Percentiles rank a stretch among this genome's conserved stretches.
phyloP scores from a whole-genome alignment of 768 basidiomycete species.

The Cystofilobasidium bisporidii region DNA sequence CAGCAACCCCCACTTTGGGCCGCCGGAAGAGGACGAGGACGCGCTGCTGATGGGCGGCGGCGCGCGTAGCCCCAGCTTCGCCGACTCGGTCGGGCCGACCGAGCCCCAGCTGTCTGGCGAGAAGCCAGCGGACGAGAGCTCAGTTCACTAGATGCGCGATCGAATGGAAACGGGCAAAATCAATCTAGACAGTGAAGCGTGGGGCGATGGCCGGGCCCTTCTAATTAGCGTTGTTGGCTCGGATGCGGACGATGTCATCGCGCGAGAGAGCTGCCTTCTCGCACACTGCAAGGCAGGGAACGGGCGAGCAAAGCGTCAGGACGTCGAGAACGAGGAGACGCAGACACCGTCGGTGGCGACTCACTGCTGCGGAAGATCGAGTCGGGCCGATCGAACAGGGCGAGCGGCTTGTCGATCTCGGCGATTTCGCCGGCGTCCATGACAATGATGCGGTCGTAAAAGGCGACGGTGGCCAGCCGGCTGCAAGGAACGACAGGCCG shows the following conservation, averaged over 20 bases:
- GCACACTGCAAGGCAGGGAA: conserved; percentile 13
- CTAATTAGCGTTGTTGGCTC: not conserved
- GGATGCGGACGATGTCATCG: conserved; percentile 21
- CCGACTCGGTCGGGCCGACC: not conserved
- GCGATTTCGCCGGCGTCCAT: conserved; percentile 21
- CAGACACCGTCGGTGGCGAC: no score
- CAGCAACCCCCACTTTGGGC: not conserved
- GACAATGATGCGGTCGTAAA: conserved; percentile 16
- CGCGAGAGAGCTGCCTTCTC: conserved; percentile 14
- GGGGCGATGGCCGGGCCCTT: no score
- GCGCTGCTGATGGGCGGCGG: not conserved
- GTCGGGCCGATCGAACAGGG: conserved; percentile 16
- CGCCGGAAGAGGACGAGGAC: not conserved
- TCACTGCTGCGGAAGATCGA: conserved; percentile 22
- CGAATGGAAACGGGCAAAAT: no score
- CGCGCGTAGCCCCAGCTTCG: not conserved
- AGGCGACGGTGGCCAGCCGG: conserved; percentile 41
- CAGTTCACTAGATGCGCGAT: not conserved
- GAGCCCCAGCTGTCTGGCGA: not conserved
- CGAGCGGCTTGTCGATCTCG: conserved; percentile 21
- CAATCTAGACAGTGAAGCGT: no score
- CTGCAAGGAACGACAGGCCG: conserved; percentile 77
- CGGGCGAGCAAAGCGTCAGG: conserved; percentile 2
- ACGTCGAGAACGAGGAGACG: not conserved
- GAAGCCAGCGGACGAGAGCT: no score